These are phyloP conservation scores for Inosperma sp. DNA, from an alignment of 768 basidiomycete species.

Conservation along the genomic window DNA sequence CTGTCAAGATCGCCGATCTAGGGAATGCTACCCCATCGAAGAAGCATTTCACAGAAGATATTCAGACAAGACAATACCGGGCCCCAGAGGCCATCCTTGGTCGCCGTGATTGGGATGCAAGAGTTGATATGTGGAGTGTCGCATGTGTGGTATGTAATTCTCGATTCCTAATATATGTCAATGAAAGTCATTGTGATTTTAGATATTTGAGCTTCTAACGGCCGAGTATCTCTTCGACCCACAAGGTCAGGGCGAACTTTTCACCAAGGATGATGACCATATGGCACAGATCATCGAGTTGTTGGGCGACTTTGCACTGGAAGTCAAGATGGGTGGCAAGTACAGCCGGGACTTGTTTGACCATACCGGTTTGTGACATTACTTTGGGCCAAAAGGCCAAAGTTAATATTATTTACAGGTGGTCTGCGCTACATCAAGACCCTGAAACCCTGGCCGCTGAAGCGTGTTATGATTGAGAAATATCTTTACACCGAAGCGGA, in stretches of 20 bases:
- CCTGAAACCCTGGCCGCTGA: constrained; percentile 77
- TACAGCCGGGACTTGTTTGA: constrained; percentile 86
- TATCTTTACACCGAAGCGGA: constrained; percentile 66
- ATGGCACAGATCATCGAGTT: constrained; percentile 94
- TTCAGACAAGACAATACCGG: constrained; percentile 94
- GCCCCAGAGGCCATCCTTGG: constrained; percentile 93
- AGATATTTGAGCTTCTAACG: constrained; percentile 86
- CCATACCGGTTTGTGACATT: constrained; percentile 45
- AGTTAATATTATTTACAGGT: constrained; percentile 36
- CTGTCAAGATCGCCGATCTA: constrained; percentile 90
- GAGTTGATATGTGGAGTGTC: constrained; percentile 88
- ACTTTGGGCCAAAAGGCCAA: neutral
- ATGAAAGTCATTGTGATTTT: constrained; percentile 7
- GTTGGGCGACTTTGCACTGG: constrained; percentile 69
- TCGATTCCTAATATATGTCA: neutral
- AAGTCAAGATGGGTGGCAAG: constrained; percentile 78
- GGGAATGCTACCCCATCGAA: constrained; percentile 92
- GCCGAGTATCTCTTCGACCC: constrained; percentile 93
- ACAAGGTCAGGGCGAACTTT: constrained; percentile 72
- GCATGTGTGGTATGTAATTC: constrained; percentile 69
- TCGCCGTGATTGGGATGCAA: constrained; percentile 77
- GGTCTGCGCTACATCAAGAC: constrained; percentile 66
- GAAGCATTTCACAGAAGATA: constrained; percentile 90
- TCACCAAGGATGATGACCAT: constrained; percentile 93
- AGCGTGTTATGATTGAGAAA: constrained; percentile 85